Evolutionary conservation across 495 filamentous ascomycete genomes (phyloP).

Genomic region (Rhypophila decipiens): DNA sequence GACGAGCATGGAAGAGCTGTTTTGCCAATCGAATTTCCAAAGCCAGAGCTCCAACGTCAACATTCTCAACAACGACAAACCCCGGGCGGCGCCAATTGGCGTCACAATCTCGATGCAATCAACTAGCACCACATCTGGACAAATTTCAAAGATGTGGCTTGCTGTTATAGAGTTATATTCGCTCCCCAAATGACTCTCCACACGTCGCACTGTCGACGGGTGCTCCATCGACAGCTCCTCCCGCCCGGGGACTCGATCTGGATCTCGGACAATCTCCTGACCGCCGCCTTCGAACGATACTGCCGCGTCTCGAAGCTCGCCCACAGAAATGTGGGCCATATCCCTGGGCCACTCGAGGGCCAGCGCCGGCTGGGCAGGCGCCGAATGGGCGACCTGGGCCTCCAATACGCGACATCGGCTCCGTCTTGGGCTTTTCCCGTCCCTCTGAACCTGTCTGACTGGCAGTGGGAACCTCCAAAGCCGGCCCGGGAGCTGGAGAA

Average conservation of each 20-base stretch:
- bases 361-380: conserved; percentile 46
- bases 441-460: conserved; percentile 35
- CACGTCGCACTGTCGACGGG: conserved; percentile 34
- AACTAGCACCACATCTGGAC: too few species aligned
- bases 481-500: not conserved
- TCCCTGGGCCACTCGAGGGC: conserved; percentile 47
- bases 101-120: conserved; percentile 1
- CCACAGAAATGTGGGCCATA: conserved; percentile 22
- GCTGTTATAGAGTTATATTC: too few species aligned
- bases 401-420: conserved; percentile 27
- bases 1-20: too few species aligned
- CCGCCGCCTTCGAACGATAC: conserved; percentile 34
- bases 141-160: too few species aligned
- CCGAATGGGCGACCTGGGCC: conserved; percentile 39
- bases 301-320: conserved; percentile 18
- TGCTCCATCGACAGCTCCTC: conserved; percentile 28
- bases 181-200: conserved; percentile 29
- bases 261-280: conserved; percentile 38
- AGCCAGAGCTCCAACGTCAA: too few species aligned
- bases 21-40: too few species aligned
- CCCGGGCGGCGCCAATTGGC: too few species aligned
- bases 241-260: conserved; percentile 31
- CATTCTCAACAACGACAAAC: too few species aligned
- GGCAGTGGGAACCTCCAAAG: conserved; percentile 45
- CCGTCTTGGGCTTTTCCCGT: conserved; percentile 35